Conservation (phyloP, 805 yeast genomes). For the Saccharomycopsis sp. region DNA sequence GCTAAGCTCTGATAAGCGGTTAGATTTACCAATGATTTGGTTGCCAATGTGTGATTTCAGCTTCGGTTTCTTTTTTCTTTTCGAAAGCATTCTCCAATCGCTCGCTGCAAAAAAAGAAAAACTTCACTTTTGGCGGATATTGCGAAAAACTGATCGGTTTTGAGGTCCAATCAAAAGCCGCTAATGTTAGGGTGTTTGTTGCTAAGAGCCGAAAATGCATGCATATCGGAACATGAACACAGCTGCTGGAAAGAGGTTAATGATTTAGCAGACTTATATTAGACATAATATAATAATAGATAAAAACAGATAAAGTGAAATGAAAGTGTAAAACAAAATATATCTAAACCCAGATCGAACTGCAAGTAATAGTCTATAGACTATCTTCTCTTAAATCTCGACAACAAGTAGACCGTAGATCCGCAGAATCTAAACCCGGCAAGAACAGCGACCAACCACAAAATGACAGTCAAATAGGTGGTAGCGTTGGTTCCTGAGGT, state of each 20-base stretch:
- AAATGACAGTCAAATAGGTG: conserved; percentile 43
- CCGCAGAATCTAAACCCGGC: conserved; percentile 54
- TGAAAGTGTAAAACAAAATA: background rate
- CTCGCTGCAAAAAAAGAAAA: too few species aligned
- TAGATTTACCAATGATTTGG: too few species aligned
- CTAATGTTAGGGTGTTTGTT: background rate
- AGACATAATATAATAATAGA: background rate
- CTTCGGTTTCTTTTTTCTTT: background rate
- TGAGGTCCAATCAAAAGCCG: background rate
- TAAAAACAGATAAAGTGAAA: background rate
- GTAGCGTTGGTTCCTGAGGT: conserved; percentile 32
- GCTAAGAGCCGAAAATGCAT: too few species aligned
- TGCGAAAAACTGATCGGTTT: background rate
- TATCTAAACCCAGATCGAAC: background rate
- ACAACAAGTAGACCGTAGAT: conserved; percentile 41
- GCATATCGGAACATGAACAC: background rate
- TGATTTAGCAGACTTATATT: too few species aligned
- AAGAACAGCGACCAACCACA: conserved; percentile 58
- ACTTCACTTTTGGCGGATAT: background rate
- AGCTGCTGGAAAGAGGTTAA: too few species aligned
- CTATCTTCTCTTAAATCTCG: conserved; percentile 19
- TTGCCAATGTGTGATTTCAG: too few species aligned
- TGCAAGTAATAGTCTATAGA: background rate
- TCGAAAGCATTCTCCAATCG: background rate
- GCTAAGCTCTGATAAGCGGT: background rate